A percentile compares a stretch with the other conserved stretches of the same genome.
These are phyloP conservation scores for Fusarium austroafricanum DNA, from an alignment of 2,329 filamentous ascomycete species.

Conservation along the genomic window DNA sequence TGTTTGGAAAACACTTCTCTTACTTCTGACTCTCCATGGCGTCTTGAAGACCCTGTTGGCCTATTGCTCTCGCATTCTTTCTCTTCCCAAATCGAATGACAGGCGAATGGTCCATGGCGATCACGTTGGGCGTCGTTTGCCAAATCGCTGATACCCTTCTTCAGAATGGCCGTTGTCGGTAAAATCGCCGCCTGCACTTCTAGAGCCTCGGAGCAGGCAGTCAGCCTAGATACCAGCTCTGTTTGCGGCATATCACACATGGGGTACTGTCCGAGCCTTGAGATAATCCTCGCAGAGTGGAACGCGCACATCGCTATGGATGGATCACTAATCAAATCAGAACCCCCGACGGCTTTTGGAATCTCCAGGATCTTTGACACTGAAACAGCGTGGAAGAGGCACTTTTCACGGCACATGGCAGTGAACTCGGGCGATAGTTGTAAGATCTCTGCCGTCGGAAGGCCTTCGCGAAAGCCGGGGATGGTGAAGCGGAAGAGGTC, in stretches of 20 bases:
- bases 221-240: background rate
- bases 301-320: constrained; percentile 30
- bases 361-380: constrained; percentile 9
- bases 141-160: constrained; percentile 21
- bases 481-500: constrained; percentile 43
- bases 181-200: constrained; percentile 5
- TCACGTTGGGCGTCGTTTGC: constrained; percentile 10
- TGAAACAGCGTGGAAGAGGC: constrained; percentile 9
- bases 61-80: constrained; percentile 14
- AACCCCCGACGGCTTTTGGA: background rate
- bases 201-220: background rate
- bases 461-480: constrained; percentile 26
- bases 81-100: constrained; percentile 23
- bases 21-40: background rate
- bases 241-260: constrained; percentile 13
- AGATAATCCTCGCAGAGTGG: constrained; percentile 27
- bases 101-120: background rate
- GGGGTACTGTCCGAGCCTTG: constrained; percentile 21
- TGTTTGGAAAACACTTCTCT: constrained; percentile 23
- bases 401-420: constrained; percentile 11
- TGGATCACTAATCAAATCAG: constrained; percentile 22
- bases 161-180: background rate
- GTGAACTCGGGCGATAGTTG: constrained; percentile 9
- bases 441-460: background rate
- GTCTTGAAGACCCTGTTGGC: fast-evolving